Evolutionary conservation across 1,139 yeast species (phyloP).

Genomic region (Hemisphaericaspora lyxosophila): DNA sequence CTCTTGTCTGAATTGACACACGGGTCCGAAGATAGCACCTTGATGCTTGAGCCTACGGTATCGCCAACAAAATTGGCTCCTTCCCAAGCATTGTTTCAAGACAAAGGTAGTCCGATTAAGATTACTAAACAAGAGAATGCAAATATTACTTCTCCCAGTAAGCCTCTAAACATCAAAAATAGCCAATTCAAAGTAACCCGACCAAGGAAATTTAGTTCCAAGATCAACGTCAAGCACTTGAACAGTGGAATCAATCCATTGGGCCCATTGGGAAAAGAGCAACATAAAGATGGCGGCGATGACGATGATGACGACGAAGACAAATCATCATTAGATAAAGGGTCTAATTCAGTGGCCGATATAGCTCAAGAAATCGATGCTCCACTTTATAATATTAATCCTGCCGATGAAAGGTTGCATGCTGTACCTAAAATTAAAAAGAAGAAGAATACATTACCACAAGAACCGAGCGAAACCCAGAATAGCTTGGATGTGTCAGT

Average conservation of each 20-base stretch:
- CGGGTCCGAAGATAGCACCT: conserved; percentile 27
- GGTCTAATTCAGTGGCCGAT: conserved; percentile 21
- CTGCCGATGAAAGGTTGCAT: conserved; percentile 2
- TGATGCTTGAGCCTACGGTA: conserved; percentile 20
- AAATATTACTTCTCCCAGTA: conserved; percentile 31
- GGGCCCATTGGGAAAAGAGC: conserved; percentile 44
- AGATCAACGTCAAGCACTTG: conserved; percentile 34
- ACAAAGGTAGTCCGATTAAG: conserved; percentile 33
- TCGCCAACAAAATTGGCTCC: conserved; percentile 22
- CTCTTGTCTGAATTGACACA: conserved; percentile 38
- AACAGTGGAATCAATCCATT: conserved; percentile 23
- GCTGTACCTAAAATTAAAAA: conserved; percentile 7
- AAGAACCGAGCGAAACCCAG: conserved; percentile 6
- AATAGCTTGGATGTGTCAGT: conserved; percentile 63
- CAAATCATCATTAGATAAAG: background rate
- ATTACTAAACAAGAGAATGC: conserved; percentile 14
- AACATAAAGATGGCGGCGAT: conserved; percentile 12
- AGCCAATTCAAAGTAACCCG: conserved; percentile 45
- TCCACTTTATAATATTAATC: conserved; percentile 47
- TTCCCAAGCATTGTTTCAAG: conserved; percentile 35
- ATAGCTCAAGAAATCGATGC: conserved; percentile 45
- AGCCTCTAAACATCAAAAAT: conserved; percentile 23
- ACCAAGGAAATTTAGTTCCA: conserved; percentile 36
- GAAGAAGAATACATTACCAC: conserved; percentile 3
- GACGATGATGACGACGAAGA: too few species aligned